Evolutionary conservation across 2,329 filamentous ascomycete species (phyloP).

Genomic region (Phyllosticta citriasiana): DNA sequence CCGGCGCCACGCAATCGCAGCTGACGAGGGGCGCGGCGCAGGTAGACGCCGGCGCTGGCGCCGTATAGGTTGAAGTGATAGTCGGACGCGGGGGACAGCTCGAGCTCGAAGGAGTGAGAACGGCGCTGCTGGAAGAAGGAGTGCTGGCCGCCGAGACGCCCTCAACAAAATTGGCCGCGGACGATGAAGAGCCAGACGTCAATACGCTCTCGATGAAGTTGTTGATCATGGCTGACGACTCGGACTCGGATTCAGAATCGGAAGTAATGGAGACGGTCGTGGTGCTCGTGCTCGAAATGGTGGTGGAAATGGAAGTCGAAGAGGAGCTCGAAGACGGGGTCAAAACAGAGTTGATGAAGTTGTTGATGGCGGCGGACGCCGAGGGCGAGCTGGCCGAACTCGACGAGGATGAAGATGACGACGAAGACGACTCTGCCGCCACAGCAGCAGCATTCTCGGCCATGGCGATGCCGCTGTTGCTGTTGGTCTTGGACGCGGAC

Average conservation of each 20-base stretch:
- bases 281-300: constrained; percentile 3
- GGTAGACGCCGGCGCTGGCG: not conserved
- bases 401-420: not conserved
- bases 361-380: not conserved
- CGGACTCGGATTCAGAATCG: not conserved
- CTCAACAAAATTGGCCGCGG: constrained; percentile 17
- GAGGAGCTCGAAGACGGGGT: not conserved
- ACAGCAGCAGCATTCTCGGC: not conserved
- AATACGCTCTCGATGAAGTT: constrained; percentile 5
- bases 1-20: not conserved
- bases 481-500: not conserved
- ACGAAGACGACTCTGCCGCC: not conserved
- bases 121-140: constrained; percentile 25
- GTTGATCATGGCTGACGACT: not conserved
- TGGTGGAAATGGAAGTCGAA: not conserved
- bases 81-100: constrained; percentile 1
- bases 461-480: not conserved
- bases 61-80: not conserved
- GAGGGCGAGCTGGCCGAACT: not conserved
- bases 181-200: constrained; percentile 2
- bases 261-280: constrained; percentile 8
- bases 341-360: constrained; percentile 1
- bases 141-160: constrained; percentile 14
- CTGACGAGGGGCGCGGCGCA: constrained; percentile 1
- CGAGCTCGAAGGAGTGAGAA: constrained; percentile 12